Conservation (phyloP, 441 rosid genomes). For the Capsella rubella region DNA sequence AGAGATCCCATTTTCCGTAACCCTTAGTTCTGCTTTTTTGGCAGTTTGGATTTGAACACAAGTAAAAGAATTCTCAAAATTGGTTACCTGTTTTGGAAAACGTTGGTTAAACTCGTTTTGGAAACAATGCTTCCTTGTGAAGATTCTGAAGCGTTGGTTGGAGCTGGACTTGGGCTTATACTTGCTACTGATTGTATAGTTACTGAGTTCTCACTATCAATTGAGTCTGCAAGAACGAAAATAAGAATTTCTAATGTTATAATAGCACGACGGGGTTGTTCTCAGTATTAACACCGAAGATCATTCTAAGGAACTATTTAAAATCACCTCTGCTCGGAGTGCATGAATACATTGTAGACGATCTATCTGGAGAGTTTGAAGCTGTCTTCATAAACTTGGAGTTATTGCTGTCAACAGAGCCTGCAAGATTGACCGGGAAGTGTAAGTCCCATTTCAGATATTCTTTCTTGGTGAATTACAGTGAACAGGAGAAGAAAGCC, state of each 20-base stretch:
- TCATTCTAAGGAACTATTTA: neutral
- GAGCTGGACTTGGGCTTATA: conserved; percentile 35
- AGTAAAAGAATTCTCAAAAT: neutral
- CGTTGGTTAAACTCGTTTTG: conserved; percentile 27
- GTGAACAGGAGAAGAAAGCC: neutral
- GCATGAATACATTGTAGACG: conserved; percentile 47
- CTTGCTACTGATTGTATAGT: conserved; percentile 35
- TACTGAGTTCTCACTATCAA: conserved; percentile 38
- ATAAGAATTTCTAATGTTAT: neutral
- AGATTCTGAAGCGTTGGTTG: conserved; percentile 36
- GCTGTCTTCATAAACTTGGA: conserved; percentile 42
- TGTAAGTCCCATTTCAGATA: neutral
- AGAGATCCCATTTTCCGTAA: neutral
- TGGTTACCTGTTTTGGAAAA: conserved; percentile 38
- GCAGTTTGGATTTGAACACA: neutral
- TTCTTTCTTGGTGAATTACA: neutral
- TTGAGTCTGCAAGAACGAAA: conserved; percentile 35
- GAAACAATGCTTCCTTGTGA: conserved; percentile 34
- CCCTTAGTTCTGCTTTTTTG: neutral
- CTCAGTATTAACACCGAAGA: neutral
- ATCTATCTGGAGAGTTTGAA: conserved; percentile 44
- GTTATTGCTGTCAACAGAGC: conserved; percentile 38
- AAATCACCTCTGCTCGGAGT: conserved; percentile 43
- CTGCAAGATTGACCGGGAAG: conserved; percentile 26
- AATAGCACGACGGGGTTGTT: neutral